These are phyloP conservation scores for Mercurialis annua DNA, from an alignment of 345 rosid species.

Conservation along the genomic window DNA sequence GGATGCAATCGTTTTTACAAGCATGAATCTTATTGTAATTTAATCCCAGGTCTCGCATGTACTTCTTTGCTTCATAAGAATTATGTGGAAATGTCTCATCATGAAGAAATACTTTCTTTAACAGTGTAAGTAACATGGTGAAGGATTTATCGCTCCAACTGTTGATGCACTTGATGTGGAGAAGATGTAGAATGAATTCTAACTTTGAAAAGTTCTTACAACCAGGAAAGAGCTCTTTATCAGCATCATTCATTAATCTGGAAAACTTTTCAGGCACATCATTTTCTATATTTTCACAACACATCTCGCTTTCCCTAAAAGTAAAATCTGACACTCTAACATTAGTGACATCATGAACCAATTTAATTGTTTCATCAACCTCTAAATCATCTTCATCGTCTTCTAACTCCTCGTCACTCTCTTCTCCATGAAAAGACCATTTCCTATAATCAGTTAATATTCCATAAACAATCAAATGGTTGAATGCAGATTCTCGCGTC, in stretches of 20 bases:
- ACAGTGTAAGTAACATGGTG: slow-evolving; percentile 7
- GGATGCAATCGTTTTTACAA: neutral
- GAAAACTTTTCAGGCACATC: neutral
- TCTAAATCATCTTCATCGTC: neutral
- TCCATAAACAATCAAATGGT: neutral
- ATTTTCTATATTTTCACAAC: neutral
- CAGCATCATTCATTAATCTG: neutral
- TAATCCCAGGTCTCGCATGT: neutral
- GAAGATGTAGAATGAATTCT: slow-evolving; percentile 4
- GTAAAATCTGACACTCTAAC: neutral
- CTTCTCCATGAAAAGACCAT: neutral
- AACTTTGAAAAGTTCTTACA: slow-evolving; percentile 6
- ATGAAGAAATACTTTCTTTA: neutral
- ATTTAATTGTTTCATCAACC: neutral
- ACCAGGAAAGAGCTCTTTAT: neutral
- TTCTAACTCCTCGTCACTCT: neutral
- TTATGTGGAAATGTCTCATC: neutral
- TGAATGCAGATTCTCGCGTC: neutral
- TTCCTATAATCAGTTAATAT: neutral
- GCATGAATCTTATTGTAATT: neutral
- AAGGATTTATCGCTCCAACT: slow-evolving; percentile 8
- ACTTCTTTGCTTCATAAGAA: neutral
- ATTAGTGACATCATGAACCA: neutral
- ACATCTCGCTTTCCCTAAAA: neutral
- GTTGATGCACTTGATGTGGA: neutral